Evolutionary conservation across 1,284 basidiomycete genomes (phyloP).

Genomic region (Tremellales sp.): DNA sequence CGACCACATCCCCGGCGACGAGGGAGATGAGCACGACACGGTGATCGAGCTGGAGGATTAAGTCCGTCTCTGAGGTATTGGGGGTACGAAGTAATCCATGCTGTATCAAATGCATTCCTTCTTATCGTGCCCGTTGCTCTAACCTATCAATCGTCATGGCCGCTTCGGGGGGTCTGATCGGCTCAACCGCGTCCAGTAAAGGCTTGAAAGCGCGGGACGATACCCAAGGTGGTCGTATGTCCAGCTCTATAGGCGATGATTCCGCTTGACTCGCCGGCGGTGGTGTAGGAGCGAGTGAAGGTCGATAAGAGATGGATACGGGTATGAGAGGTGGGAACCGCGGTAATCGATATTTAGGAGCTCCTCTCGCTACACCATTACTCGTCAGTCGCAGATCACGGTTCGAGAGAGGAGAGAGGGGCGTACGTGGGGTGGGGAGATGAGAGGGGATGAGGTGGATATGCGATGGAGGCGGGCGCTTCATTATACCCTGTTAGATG

Average conservation of each 20-base stretch:
- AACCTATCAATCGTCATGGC: no score
- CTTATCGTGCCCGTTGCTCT: no score
- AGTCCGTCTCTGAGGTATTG: no score
- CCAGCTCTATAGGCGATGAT: no score
- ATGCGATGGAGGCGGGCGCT: conserved; percentile 5
- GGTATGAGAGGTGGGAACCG: not conserved
- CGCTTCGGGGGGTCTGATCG: no score
- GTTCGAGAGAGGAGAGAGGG: not conserved
- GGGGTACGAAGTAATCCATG: no score
- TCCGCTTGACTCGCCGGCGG: no score
- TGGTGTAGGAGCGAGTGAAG: not conserved
- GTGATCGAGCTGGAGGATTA: conserved; percentile 36
- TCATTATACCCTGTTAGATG: no score
- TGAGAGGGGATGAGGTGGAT: conserved; percentile 7
- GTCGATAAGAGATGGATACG: not conserved
- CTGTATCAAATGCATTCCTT: no score
- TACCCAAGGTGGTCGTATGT: conserved; percentile 1
- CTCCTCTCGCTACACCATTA: not conserved
- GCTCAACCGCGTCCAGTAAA: no score
- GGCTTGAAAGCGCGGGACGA: not conserved
- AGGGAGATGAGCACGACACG: conserved; percentile 37
- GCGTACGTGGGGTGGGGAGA: conserved; percentile 11
- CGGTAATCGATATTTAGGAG: conserved; percentile 3
- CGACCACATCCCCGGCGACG: conserved; percentile 67
- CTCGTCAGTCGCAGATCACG: not conserved